phyloP scores from a whole-genome alignment of 495 filamentous ascomycete species.

The Parmelia sp. region DNA sequence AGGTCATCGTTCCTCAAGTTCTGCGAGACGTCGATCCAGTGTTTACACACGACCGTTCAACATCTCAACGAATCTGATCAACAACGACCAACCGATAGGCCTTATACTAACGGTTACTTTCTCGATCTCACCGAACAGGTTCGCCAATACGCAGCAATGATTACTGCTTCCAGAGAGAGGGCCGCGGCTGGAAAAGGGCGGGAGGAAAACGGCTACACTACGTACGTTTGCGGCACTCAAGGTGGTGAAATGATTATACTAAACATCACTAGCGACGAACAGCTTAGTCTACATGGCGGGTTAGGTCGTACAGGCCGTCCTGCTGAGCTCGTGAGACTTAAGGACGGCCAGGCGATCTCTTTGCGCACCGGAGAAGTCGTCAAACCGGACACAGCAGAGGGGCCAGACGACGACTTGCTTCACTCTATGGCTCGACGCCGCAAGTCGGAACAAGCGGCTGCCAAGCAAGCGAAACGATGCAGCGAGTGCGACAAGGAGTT shows the following conservation, averaged over 20 bases:
- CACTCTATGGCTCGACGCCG: conserved; percentile 87
- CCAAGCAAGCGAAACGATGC: conserved; percentile 71
- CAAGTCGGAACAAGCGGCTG: conserved; percentile 60
- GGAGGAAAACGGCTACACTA: conserved; percentile 25
- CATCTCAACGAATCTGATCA: conserved; percentile 74
- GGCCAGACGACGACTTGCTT: conserved; percentile 63
- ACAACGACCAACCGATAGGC: conserved; percentile 70
- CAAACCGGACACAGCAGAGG: conserved; percentile 44
- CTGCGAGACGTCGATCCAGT: conserved; percentile 79
- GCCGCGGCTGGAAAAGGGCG: conserved; percentile 25
- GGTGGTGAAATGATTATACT: conserved; percentile 34
- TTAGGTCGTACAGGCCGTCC: conserved; percentile 69
- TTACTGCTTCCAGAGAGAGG: conserved; percentile 47
- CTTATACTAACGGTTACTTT: conserved; percentile 89
- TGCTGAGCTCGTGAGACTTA: conserved; percentile 69
- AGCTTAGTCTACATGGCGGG: conserved; percentile 68
- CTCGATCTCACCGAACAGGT: conserved; percentile 88
- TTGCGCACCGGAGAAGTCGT: conserved; percentile 56
- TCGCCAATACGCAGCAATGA: conserved; percentile 58
- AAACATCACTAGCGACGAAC: conserved; percentile 50
- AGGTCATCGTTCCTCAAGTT: conserved; percentile 69
- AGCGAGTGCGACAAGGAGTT: conserved; percentile 81
- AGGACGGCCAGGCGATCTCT: conserved; percentile 70
- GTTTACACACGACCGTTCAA: conserved; percentile 74
- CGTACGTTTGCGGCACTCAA: conserved; percentile 34